A percentile compares a stretch with the other conserved stretches of the same genome.
phyloP scores from a whole-genome alignment of 1,284 basidiomycete species.

The Baeospora myosura region DNA sequence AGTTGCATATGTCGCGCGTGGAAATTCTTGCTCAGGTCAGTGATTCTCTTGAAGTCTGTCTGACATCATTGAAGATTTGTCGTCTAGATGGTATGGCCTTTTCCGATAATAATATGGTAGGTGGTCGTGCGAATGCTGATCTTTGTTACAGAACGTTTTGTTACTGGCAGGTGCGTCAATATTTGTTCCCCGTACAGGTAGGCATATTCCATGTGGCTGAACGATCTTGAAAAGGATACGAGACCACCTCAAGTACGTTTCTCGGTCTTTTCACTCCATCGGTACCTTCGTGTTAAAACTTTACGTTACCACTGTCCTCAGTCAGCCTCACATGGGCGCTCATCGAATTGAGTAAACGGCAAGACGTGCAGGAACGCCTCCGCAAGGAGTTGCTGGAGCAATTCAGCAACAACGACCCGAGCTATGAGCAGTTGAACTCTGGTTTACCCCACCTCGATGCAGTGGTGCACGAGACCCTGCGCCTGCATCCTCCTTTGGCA shows the following conservation, averaged over 20 bases:
- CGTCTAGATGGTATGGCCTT: too few species aligned
- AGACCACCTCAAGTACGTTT: conserved; percentile 33
- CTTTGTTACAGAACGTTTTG: conserved; percentile 28
- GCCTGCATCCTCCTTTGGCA: conserved; percentile 24
- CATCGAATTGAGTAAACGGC: conserved; percentile 20
- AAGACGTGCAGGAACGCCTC: conserved; percentile 19
- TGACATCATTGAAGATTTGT: too few species aligned
- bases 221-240: conserved; percentile 19
- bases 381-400: conserved; percentile 20
- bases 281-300: background rate
- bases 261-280: background rate
- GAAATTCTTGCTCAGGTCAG: conserved; percentile 59
- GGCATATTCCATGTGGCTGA: background rate
- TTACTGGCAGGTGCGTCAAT: conserved; percentile 33
- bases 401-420: conserved; percentile 27
- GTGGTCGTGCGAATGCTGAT: too few species aligned
- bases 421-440: conserved; percentile 40
- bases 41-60: conserved; percentile 2
- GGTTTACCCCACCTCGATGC: conserved; percentile 48
- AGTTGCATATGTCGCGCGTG: conserved; percentile 48
- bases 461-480: conserved; percentile 31
- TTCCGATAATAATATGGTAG: too few species aligned
- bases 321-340: conserved; percentile 21
- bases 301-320: too few species aligned
- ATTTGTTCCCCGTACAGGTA: too few species aligned